Conservation (phyloP, 805 yeast species). For the Kazachstania bromeliacearum region DNA sequence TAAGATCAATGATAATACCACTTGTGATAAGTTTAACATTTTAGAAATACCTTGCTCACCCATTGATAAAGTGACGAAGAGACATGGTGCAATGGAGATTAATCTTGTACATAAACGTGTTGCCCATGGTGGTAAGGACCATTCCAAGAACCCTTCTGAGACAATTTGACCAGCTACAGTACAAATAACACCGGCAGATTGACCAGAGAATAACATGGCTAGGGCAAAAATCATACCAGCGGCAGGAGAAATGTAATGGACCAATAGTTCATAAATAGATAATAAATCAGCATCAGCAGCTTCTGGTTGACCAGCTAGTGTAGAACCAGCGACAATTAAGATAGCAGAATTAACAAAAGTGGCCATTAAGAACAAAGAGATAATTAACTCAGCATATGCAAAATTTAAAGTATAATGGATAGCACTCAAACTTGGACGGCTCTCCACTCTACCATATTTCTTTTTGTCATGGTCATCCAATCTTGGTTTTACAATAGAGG, state of each 20-base stretch:
- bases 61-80: conserved; percentile 56
- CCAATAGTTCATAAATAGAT: conserved; percentile 66
- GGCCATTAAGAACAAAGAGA: conserved; percentile 79
- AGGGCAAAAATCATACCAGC: conserved; percentile 87
- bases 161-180: conserved; percentile 93
- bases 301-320: conserved; percentile 54
- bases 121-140: conserved; percentile 75
- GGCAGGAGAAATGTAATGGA: conserved; percentile 62
- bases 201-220: conserved; percentile 85
- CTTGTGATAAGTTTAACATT: conserved; percentile 74
- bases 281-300: conserved; percentile 73
- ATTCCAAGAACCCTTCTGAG: conserved; percentile 75
- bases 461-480: conserved; percentile 61
- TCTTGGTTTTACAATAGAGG: conserved; percentile 81
- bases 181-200: conserved; percentile 89
- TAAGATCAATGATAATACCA: conserved; percentile 64
- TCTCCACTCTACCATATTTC: conserved; percentile 39
- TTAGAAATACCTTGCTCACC: conserved; percentile 77
- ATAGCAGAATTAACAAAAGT: conserved; percentile 89
- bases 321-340: conserved; percentile 84
- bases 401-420: conserved; percentile 69
- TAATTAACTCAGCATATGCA: conserved; percentile 72
- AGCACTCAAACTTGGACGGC: conserved; percentile 72
- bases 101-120: conserved; percentile 71
- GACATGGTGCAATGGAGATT: conserved; percentile 80